Evolutionary conservation across 257 asterid genomes (phyloP), one percentile per base, ranked within the genome.

Genomic region (Nicotiana benthamiana): DNA sequence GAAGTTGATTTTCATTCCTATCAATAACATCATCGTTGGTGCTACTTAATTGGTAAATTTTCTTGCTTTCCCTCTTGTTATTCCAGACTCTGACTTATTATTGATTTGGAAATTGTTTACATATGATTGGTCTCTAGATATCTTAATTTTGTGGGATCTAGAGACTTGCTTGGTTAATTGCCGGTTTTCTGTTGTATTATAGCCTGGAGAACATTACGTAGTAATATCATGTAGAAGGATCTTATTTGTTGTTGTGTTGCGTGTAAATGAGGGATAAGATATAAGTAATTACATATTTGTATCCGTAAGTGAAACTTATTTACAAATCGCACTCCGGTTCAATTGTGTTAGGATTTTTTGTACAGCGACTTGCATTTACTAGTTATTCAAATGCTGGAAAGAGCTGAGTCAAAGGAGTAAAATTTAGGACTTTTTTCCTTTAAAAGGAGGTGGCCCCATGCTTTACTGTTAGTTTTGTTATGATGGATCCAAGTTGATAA

Each of bases 1-100:
- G 51, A 85, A 85, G 86, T 85, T 85, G 81, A 80, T 85, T 36
- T 85, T 86, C 83, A 86, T 83, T 81, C 88, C 88, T 11, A 86
- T 86, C 83, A 86, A 86, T 70, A 86, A 86, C 77, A 86, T 86
- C 64, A 83, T 86, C 64, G 86, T 86, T 16, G 86, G 86, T 68
- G 79, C 88, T 59, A 65, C 43, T 43, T 86, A 65, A 85, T 18
- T 27, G 82, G 82, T 79, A 79, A 79, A 7, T 63, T 8, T 67
- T 61, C 32, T 18, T 40, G 75, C 4, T 67, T 36, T 36, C 48
- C 18, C 10, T 67, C 75, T 32, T 18, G 26, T 9, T 66, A 66
- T 24, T 66, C 5, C 2, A n/a, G 57, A 22, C 12, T 40, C 46
- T 40, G 10, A 40, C 9, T 7, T 7, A 1, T 40, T 40, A 40